These are phyloP conservation scores for Phytophthora citricola DNA, from an alignment of 352 stramenopile species.

Conservation along the genomic window DNA sequence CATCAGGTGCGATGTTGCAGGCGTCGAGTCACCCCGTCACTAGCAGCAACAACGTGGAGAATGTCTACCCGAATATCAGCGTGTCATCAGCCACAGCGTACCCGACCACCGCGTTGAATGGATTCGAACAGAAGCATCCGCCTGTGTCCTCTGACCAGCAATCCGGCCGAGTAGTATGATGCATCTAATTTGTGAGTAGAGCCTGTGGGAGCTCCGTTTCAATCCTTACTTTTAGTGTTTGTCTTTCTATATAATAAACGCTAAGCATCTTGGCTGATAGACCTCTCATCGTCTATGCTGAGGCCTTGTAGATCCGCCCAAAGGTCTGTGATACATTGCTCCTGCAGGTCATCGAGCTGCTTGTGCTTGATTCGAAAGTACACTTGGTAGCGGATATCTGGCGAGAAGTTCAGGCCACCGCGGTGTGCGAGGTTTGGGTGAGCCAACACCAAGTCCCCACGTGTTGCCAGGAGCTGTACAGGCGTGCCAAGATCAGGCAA, in stretches of 20 bases:
- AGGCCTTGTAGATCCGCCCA: slow-evolving; percentile 71
- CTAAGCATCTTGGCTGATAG: slow-evolving; percentile 35
- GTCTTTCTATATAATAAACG: slow-evolving; percentile 41
- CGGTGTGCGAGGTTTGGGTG: slow-evolving; percentile 80
- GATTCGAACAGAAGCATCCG: slow-evolving; percentile 28
- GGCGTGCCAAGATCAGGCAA: slow-evolving; percentile 70
- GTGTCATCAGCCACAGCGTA: slow-evolving; percentile 29
- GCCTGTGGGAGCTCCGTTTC: slow-evolving; percentile 12
- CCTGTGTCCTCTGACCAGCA: slow-evolving; percentile 34
- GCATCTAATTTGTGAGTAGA: slow-evolving; percentile 34
- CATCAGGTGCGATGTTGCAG: slow-evolving; percentile 22
- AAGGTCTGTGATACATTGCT: slow-evolving; percentile 34
- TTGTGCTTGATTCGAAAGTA: slow-evolving; percentile 88
- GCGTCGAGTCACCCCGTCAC: slow-evolving; percentile 15
- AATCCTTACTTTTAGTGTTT: slow-evolving; percentile 27
- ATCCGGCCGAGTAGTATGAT: slow-evolving; percentile 60
- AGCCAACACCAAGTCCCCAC: slow-evolving; percentile 75
- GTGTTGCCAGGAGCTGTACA: slow-evolving; percentile 59
- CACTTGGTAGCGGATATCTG: slow-evolving; percentile 82
- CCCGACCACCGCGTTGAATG: slow-evolving; percentile 19
- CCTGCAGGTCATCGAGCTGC: slow-evolving; percentile 46
- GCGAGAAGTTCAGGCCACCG: slow-evolving; percentile 83
- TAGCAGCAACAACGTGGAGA: slow-evolving; percentile 48
- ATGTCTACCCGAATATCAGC: slow-evolving; percentile 54
- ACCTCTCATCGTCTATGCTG: slow-evolving; percentile 20